A percentile compares a stretch with the other conserved stretches of the same genome.
phyloP scores from a whole-genome alignment of 2,329 filamentous ascomycete genomes.

The Fusarium sororula region DNA sequence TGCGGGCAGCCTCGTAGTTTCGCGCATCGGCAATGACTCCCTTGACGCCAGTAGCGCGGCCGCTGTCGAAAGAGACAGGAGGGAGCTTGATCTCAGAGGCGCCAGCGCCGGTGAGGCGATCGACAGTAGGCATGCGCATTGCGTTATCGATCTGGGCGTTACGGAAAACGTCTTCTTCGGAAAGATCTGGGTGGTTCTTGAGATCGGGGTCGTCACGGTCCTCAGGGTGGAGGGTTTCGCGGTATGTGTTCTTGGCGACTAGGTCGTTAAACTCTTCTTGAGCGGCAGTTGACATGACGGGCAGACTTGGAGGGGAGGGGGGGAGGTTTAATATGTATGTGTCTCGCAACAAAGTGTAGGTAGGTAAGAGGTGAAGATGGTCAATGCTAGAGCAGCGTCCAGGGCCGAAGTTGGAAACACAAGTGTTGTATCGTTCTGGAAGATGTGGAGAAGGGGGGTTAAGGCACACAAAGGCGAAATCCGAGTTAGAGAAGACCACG shows the following conservation, averaged over 20 bases:
- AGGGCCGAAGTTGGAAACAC: slow-evolving; percentile 33
- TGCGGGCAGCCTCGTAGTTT: slow-evolving; percentile 75
- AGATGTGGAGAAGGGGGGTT: slow-evolving; percentile 45
- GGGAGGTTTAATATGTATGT: slow-evolving; percentile 42
- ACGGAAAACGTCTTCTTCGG: slow-evolving; percentile 65
- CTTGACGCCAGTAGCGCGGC: slow-evolving; percentile 82
- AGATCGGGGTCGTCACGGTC: slow-evolving; percentile 61
- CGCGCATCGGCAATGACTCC: slow-evolving; percentile 87
- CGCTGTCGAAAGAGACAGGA: slow-evolving; percentile 69
- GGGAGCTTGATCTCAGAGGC: slow-evolving; percentile 67
- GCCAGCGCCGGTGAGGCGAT: slow-evolving; percentile 51
- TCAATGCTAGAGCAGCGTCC: slow-evolving; percentile 32
- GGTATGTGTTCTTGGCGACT: slow-evolving; percentile 63
- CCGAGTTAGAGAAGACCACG: slow-evolving; percentile 29
- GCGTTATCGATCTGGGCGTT: slow-evolving; percentile 67
- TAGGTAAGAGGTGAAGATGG: slow-evolving; percentile 19
- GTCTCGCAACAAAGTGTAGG: slow-evolving; percentile 25
- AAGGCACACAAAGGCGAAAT: slow-evolving; percentile 39
- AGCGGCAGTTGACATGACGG: slow-evolving; percentile 67
- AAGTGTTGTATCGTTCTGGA: slow-evolving; percentile 45
- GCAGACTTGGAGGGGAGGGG: slow-evolving; percentile 22
- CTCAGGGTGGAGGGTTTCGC: slow-evolving; percentile 64
- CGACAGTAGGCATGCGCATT: slow-evolving; percentile 69
- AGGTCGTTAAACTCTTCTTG: slow-evolving; percentile 74
- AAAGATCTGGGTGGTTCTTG: slow-evolving; percentile 61